Evolutionary conservation across 2,329 filamentous ascomycete genomes (phyloP).

Genomic region (Apiospora kogelbergensis): DNA sequence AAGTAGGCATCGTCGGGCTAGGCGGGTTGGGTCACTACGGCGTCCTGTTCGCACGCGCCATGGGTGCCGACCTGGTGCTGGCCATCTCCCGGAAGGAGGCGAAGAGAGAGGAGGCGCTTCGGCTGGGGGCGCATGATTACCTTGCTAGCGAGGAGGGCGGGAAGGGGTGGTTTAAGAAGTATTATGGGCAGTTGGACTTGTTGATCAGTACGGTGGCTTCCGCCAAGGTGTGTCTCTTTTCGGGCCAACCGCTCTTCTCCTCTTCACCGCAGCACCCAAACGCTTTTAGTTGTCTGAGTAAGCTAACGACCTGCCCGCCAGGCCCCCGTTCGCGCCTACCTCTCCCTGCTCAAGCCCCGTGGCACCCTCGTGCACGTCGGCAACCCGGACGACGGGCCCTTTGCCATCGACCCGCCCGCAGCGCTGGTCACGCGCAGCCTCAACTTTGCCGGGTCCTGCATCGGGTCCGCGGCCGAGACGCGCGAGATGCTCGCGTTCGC

Average conservation of each 20-base stretch:
- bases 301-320: background rate
- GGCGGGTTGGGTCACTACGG: conserved; percentile 66
- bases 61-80: conserved; percentile 56
- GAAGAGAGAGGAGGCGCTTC: conserved; percentile 50
- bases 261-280: background rate
- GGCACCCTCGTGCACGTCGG: conserved; percentile 65
- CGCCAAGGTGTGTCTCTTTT: conserved; percentile 29
- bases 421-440: conserved; percentile 45
- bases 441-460: conserved; percentile 39
- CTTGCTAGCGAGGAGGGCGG: conserved; percentile 40
- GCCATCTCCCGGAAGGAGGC: conserved; percentile 48
- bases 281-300: too few relatives aligned
- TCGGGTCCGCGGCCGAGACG: conserved; percentile 48
- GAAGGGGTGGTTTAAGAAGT: conserved; percentile 44
- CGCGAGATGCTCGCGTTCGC: conserved; percentile 51
- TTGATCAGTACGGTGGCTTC: conserved; percentile 53
- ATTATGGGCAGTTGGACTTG: conserved; percentile 48
- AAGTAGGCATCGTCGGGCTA: conserved; percentile 65
- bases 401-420: conserved; percentile 14
- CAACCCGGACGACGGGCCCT: conserved; percentile 50
- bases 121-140: conserved; percentile 48
- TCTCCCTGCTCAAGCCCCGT: conserved; percentile 55
- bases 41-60: conserved; percentile 61
- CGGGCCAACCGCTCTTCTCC: background rate
- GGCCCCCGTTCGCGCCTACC: conserved; percentile 59